These are phyloP conservation scores for Raddia guianensis DNA, from an alignment of 176 grass and related monocot genomes.

Conservation along the genomic window DNA sequence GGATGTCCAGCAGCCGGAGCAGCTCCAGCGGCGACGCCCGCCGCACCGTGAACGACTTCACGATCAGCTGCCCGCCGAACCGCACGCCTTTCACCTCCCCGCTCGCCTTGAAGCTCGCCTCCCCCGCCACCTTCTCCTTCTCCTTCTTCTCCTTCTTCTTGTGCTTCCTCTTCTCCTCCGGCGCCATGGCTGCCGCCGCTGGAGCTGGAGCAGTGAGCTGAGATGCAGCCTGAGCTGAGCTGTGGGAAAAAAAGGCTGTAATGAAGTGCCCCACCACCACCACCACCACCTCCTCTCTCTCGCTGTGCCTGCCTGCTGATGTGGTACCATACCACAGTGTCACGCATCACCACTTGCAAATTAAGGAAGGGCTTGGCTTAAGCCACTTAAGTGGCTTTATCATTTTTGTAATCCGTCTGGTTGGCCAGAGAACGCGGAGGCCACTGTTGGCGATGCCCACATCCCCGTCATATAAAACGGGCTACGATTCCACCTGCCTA, in stretches of 20 bases:
- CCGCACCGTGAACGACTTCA: slow-evolving; percentile 96
- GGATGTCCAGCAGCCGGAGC: slow-evolving; percentile 91
- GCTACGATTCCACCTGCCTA: slow-evolving; percentile 23
- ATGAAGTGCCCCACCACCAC: slow-evolving; percentile 44
- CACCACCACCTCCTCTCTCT: background rate
- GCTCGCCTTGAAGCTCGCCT: slow-evolving; percentile 83
- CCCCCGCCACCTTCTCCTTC: slow-evolving; percentile 39
- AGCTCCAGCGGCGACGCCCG: slow-evolving; percentile 91
- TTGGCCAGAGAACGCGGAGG: slow-evolving; percentile 36
- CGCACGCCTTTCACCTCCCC: slow-evolving; percentile 84
- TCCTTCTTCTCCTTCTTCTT: slow-evolving; percentile 29
- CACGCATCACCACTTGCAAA: slow-evolving; percentile 38
- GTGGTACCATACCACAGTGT: slow-evolving; percentile 51
- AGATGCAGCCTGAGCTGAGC: background rate
- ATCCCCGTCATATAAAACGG: slow-evolving; percentile 27
- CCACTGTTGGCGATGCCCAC: slow-evolving; percentile 26
- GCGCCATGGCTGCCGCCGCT: slow-evolving; percentile 43
- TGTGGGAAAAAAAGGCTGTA: slow-evolving; percentile 45
- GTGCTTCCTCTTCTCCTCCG: slow-evolving; percentile 60
- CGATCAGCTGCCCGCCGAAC: slow-evolving; percentile 91
- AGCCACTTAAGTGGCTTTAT: slow-evolving; percentile 1
- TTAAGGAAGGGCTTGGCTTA: slow-evolving; percentile 40
- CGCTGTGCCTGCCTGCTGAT: slow-evolving; percentile 35
- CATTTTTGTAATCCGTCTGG: slow-evolving; percentile 38
- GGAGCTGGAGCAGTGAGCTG: slow-evolving; percentile 30